Evolutionary conservation across 176 grass and related monocot species (phyloP).

Genomic region (Avena sativa): DNA sequence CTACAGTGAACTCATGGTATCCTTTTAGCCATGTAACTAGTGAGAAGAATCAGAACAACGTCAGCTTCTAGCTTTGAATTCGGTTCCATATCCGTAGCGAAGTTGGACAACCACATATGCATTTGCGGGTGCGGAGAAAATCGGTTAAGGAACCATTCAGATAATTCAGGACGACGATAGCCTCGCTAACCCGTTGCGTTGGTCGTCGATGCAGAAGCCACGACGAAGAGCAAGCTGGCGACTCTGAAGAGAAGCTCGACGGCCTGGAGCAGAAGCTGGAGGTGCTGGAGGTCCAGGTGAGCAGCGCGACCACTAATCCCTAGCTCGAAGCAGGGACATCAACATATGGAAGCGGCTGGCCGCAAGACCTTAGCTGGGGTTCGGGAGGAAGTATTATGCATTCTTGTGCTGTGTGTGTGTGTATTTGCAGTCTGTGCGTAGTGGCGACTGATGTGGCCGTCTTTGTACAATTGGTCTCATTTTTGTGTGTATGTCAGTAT

Average conservation of each 20-base stretch:
- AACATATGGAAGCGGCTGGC: neutral
- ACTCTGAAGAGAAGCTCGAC: constrained; percentile 90
- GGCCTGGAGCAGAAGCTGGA: constrained; percentile 81
- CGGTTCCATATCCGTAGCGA: neutral
- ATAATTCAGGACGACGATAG: neutral
- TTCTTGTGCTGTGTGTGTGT: neutral
- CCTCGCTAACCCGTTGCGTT: neutral
- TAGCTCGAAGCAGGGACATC: neutral
- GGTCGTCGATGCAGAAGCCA: constrained; percentile 59
- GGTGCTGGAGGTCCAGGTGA: constrained; percentile 92
- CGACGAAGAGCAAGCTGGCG: constrained; percentile 91
- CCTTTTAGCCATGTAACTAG: neutral
- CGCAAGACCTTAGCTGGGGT: neutral
- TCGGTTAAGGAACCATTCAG: neutral
- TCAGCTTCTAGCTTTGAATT: neutral
- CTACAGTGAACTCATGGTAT: no score
- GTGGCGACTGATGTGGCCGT: no score
- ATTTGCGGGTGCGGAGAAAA: neutral
- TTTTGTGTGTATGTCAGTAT: neutral
- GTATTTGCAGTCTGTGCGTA: neutral
- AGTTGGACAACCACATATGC: neutral
- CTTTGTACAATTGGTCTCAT: neutral
- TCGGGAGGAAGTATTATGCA: neutral
- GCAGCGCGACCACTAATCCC: constrained; percentile 89
- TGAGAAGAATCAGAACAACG: neutral